Evolutionary conservation across 2,329 filamentous ascomycete genomes (phyloP), one percentile per base, ranked within the genome.

Genomic region (Thielaviopsis cerberus): DNA sequence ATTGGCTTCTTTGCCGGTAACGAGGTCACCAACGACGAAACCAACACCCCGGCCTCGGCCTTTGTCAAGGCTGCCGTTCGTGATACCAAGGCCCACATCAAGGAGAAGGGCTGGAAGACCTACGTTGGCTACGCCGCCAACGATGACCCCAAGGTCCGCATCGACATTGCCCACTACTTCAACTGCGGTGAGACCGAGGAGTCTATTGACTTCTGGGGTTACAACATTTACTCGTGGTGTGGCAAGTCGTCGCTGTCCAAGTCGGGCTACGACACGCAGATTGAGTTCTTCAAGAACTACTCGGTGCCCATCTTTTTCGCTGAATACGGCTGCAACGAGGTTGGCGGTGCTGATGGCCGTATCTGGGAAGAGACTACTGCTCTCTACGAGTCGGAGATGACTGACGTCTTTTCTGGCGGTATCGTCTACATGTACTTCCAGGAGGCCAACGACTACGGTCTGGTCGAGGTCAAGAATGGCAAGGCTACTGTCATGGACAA

Each of bases 211-310:
- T 97, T 94, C 77, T 98, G 90, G 87, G 92, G 92, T 61, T 97
- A 97, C 84, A 98, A 98, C 78, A 95, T 97, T 74, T 98, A 98
- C 79, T 94, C 90, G 57, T 98, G 92, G 92, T 98, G 92, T 70
- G 92, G 91, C 64, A 71, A 90, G 65, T 94, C 87, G 67, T 81
- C 76, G 66, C 92, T 85, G 74, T 67, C 76, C 37, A 68, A 76
- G 61, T 96, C 92, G 3, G 88, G 88, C 57, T 98, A 90, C 73
- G 76, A 84, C 63, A 77, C 82, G 59, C 86, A 91, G 69, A 89
- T 89, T 64, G 71, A 87, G 63, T 91, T 96, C 73, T 98, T 96
- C 75, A 70, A 76, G 61, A 81, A 84, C 69, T 98, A 92, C 78
- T 88, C 87, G 10, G 88, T 97, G 2, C 92, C 92, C 53, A 86